Percentiles rank a stretch among this genome's conserved stretches.
These are phyloP conservation scores for Pseudohyphozyma bogoriensis DNA, from an alignment of 768 basidiomycete genomes.

Conservation along the genomic window DNA sequence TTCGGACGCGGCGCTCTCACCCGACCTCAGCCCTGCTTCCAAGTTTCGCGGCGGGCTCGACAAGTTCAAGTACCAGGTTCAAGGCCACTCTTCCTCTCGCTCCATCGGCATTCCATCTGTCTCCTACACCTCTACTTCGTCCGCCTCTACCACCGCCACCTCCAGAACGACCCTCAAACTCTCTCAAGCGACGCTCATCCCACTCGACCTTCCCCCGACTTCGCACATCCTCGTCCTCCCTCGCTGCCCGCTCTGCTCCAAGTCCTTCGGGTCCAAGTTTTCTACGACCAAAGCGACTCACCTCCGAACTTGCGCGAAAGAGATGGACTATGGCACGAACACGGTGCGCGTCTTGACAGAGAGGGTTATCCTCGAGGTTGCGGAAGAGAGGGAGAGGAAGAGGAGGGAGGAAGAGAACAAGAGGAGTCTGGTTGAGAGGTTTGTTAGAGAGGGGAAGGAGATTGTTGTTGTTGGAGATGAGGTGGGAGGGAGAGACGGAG, in stretches of 20 bases:
- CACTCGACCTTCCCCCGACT: slow-evolving; percentile 11
- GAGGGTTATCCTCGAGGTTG: neutral
- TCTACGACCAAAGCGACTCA: too few relatives aligned
- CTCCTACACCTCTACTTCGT: too few relatives aligned
- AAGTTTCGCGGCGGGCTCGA: neutral
- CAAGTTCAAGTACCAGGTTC: slow-evolving; percentile 1
- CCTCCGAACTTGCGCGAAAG: slow-evolving; percentile 13
- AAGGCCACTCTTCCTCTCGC: neutral
- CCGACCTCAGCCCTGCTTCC: too few relatives aligned
- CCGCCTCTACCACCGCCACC: neutral
- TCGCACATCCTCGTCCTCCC: slow-evolving; percentile 10
- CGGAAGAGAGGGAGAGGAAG: neutral
- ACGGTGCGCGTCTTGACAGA: slow-evolving; percentile 9
- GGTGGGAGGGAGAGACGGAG: neutral
- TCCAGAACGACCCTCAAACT: neutral
- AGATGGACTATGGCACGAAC: neutral
- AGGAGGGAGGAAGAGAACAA: neutral
- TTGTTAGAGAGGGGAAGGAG: slow-evolving; percentile 18
- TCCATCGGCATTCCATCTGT: neutral
- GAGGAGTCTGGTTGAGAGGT: slow-evolving; percentile 9
- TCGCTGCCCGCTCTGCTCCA: slow-evolving; percentile 16
- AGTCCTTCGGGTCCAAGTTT: neutral
- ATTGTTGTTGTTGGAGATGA: slow-evolving; percentile 20
- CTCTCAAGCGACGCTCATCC: neutral
- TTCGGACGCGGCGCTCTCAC: too few relatives aligned